A percentile compares a stretch with the other conserved stretches of the same genome.
Conservation (phyloP, 73 alveolate genomes). For the Tetrahymena malaccensis region DNA sequence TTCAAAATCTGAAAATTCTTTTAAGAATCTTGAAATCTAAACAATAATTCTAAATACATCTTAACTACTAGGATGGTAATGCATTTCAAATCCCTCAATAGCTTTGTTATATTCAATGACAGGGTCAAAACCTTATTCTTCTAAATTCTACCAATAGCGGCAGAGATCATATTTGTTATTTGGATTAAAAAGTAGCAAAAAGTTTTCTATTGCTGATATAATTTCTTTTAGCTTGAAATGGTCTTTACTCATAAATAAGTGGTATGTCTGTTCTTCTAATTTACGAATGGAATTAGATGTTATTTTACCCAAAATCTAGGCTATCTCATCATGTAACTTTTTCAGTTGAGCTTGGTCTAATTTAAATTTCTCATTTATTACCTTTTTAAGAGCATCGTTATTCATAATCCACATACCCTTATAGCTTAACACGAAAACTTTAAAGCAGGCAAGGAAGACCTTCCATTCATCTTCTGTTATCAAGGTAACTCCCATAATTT, state of each 20-base stretch:
- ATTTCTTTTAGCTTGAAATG: slow-evolving; percentile 39
- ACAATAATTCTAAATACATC: slow-evolving; percentile 59
- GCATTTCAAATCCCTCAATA: slow-evolving; percentile 56
- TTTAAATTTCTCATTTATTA: background rate
- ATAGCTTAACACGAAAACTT: slow-evolving; percentile 20
- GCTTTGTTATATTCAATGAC: slow-evolving; percentile 65
- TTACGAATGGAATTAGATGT: slow-evolving; percentile 33
- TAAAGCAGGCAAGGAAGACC: slow-evolving; percentile 21
- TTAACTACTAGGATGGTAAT: slow-evolving; percentile 55
- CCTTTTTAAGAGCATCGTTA: slow-evolving; percentile 26
- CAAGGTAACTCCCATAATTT: slow-evolving; percentile 2
- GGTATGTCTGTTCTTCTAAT: slow-evolving; percentile 34
- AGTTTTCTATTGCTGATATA: slow-evolving; percentile 32
- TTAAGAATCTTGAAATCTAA: slow-evolving; percentile 53
- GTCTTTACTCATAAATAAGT: slow-evolving; percentile 30
- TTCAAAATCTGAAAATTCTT: slow-evolving; percentile 65
- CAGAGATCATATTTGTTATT: slow-evolving; percentile 58
- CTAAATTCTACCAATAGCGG: slow-evolving; percentile 55
- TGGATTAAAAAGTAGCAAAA: slow-evolving; percentile 38
- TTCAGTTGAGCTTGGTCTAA: background rate
- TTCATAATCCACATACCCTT: slow-evolving; percentile 35
- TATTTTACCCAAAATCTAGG: slow-evolving; percentile 10
- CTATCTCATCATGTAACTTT: slow-evolving; percentile 16
- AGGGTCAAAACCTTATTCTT: slow-evolving; percentile 60
- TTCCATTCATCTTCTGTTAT: slow-evolving; percentile 27